Evolutionary conservation across 2,329 filamentous ascomycete species (phyloP), one percentile per base, ranked within the genome.

Genomic region (Triangularia verruculosa): DNA sequence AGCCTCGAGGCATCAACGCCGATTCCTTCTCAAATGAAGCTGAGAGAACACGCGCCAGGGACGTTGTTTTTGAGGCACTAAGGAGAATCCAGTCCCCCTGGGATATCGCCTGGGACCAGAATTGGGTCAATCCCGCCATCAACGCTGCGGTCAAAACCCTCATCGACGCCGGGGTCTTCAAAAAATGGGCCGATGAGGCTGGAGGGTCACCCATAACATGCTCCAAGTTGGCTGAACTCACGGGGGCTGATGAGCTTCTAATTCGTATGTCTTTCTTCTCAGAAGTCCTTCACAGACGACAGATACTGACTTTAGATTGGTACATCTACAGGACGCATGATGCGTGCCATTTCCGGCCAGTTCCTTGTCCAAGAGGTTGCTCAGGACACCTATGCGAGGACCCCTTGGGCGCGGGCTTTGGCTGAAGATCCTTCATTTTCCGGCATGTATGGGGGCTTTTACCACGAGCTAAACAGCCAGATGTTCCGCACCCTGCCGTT

Each of bases 91-190:
- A 77, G 62, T 74, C 72, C 24, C 77, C 76, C 0, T 78, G 76
- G 74, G 76, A 78, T 57, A 73, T 74, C 8, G 74, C 74, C 2
- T 78, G 76, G 74, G 74, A 77, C 17, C 76, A 78, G 25, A 72
- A 70, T 28, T 76, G 76, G 73, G 72, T 73, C 5, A 75, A 72
- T 7, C 52, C 52, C 17, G 70, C 71, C 0, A 77, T 74, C n/a
- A 72, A 73, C 51, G 73, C 72, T 2, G 72, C 72, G n/a, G 68
- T 73, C 63, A 78, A 76, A 61, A 76, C 74, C 1, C 70, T 78
- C 27, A 76, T 78, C 55, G 75, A 78, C 62, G 72, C 72, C 13
- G 75, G 75, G 17, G 64, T 77, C 2, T 78, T 78, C 32, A 66
- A 59, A 8, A 75, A 74, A 60, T 78, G 76, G 77, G 68, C 70